These are phyloP conservation scores for Coniochaeta hoffmannii DNA, from an alignment of 2,329 filamentous ascomycete genomes.

Conservation along the genomic window DNA sequence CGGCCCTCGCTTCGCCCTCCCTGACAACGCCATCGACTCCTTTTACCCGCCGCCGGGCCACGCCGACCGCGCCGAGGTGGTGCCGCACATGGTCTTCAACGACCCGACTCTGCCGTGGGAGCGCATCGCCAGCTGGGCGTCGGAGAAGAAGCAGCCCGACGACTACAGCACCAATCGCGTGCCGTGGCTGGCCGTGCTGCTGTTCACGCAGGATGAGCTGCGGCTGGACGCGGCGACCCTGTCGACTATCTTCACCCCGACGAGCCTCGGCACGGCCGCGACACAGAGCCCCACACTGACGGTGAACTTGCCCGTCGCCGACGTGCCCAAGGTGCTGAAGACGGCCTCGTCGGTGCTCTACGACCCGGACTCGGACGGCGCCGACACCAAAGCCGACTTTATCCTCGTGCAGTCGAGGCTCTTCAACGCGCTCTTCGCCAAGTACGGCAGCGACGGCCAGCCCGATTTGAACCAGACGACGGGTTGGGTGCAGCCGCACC, in stretches of 20 bases:
- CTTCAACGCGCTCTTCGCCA: neutral
- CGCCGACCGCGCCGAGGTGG: slow-evolving; percentile 19
- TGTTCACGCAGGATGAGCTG: slow-evolving; percentile 26
- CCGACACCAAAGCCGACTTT: neutral
- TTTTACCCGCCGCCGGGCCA: slow-evolving; percentile 32
- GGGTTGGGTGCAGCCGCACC: neutral
- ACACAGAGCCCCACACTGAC: neutral
- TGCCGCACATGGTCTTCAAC: slow-evolving; percentile 37
- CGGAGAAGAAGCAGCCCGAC: neutral
- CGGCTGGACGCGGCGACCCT: slow-evolving; percentile 8
- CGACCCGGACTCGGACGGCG: too few species aligned
- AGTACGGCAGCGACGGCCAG: neutral
- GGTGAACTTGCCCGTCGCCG: neutral
- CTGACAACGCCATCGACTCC: slow-evolving; percentile 24
- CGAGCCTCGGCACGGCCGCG: neutral
- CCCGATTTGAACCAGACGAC: neutral
- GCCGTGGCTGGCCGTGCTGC: slow-evolving; percentile 32
- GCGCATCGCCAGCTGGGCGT: slow-evolving; percentile 15
- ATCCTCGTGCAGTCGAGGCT: neutral
- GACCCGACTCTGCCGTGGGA: slow-evolving; percentile 38
- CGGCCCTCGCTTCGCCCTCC: slow-evolving; percentile 27
- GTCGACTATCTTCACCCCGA: neutral
- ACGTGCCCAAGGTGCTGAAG: neutral
- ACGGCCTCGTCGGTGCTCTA: neutral
- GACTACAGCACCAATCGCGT: slow-evolving; percentile 14